Percentiles rank a stretch among this genome's conserved stretches.
phyloP scores from a whole-genome alignment of 352 stramenopile species.

The Pilasporangium apinafurcum region DNA sequence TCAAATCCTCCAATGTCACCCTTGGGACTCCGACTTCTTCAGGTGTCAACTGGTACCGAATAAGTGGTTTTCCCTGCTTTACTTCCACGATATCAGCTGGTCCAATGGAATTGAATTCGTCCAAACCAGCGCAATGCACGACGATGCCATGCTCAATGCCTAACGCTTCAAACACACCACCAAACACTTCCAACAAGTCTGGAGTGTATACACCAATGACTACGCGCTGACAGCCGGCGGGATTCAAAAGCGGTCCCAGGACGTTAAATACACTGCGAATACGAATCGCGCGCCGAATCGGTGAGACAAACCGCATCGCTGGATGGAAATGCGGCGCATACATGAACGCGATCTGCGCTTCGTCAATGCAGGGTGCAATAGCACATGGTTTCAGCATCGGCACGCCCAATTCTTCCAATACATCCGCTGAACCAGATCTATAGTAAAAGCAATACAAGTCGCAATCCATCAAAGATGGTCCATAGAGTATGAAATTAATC shows the following conservation, averaged over 20 bases:
- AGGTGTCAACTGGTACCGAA: slow-evolving; percentile 33
- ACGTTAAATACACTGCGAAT: slow-evolving; percentile 98
- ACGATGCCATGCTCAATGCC: slow-evolving; percentile 97
- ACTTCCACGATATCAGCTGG: slow-evolving; percentile 77
- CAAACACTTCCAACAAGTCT: slow-evolving; percentile 84
- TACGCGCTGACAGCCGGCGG: slow-evolving; percentile 89
- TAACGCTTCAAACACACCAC: slow-evolving; percentile 80
- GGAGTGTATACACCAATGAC: slow-evolving; percentile 99
- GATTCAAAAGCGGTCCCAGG: slow-evolving; percentile 97
- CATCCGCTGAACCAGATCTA: slow-evolving; percentile 93
- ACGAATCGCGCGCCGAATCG: slow-evolving; percentile 94
- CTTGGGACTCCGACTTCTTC: slow-evolving; percentile 84
- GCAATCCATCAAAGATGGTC: neutral
- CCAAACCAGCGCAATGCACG: slow-evolving; percentile 97
- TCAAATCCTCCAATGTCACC: slow-evolving; percentile 92
- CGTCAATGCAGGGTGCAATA: slow-evolving; percentile 90
- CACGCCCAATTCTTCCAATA: slow-evolving; percentile 95
- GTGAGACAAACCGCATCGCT: slow-evolving; percentile 93
- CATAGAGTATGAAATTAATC: neutral
- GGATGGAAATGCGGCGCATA: slow-evolving; percentile 97
- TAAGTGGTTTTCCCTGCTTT: slow-evolving; percentile 32
- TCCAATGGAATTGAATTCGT: slow-evolving; percentile 97
- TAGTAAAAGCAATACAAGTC: neutral
- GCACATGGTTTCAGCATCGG: slow-evolving; percentile 90
- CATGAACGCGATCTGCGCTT: slow-evolving; percentile 96